Percentiles rank a stretch among this genome's conserved stretches.
These are phyloP conservation scores for Melaleuca alternifolia DNA, from an alignment of 345 rosid species.

Conservation along the genomic window DNA sequence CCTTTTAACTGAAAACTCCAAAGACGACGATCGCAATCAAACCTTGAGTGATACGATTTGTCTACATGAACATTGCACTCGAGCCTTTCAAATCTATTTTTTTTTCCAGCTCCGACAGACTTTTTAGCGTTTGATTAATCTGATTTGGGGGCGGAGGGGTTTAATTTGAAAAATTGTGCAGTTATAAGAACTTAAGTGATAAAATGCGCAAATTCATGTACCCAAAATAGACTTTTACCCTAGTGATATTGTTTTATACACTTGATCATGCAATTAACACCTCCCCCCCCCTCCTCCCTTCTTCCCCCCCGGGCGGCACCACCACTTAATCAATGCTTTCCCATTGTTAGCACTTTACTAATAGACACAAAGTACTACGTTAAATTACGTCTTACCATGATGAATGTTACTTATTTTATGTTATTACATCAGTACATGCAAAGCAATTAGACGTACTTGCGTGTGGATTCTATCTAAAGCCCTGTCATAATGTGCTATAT, in stretches of 20 bases:
- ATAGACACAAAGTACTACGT: not conserved
- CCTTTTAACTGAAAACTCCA: not conserved
- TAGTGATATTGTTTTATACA: not conserved
- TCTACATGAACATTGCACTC: not conserved
- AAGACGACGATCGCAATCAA: not conserved
- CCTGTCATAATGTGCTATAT: not conserved
- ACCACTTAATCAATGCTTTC: not conserved
- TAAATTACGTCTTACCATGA: not conserved
- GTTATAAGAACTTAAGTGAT: not conserved
- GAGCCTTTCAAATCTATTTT: not conserved
- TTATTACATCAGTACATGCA: not conserved
- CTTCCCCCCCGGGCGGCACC: not conserved
- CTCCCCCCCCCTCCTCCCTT: too few species aligned
- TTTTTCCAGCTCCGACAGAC: not conserved
- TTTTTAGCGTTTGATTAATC: not conserved
- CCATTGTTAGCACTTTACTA: not conserved
- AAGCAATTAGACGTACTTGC: not conserved
- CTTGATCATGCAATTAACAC: not conserved
- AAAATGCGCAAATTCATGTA: not conserved
- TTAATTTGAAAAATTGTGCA: not conserved
- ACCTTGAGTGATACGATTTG: not conserved
- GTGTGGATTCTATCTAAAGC: not conserved
- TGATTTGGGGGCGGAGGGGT: not conserved
- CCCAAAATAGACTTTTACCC: not conserved
- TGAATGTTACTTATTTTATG: not conserved